Evolutionary conservation across 345 rosid species (phyloP).

Genomic region (Boechera divaricarpa): DNA sequence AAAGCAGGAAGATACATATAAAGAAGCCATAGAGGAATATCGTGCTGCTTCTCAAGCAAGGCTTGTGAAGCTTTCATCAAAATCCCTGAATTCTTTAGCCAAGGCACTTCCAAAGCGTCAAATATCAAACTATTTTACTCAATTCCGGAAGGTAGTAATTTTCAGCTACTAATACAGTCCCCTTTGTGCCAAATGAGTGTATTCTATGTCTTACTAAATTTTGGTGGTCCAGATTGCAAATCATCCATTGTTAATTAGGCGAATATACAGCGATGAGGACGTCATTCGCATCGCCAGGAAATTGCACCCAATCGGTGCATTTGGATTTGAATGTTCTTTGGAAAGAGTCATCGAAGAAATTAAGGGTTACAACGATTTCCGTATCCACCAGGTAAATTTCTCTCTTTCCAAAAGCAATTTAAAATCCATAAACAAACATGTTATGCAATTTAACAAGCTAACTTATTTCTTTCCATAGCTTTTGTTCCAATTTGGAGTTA

Average conservation of each 20-base stretch:
- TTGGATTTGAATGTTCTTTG: slow-evolving; percentile 87
- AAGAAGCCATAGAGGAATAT: slow-evolving; percentile 91
- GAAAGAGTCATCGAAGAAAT: slow-evolving; percentile 85
- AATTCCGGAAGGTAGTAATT: slow-evolving; percentile 84
- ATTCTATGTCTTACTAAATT: background rate
- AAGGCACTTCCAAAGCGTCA: slow-evolving; percentile 80
- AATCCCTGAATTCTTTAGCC: slow-evolving; percentile 51
- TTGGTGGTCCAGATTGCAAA: slow-evolving; percentile 77
- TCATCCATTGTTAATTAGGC: slow-evolving; percentile 93
- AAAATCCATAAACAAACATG: slow-evolving; percentile 5
- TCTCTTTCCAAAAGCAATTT: background rate
- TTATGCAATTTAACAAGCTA: slow-evolving; percentile 7
- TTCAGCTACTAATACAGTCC: background rate
- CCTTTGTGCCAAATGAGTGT: background rate
- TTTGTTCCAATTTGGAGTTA: slow-evolving; percentile 62
- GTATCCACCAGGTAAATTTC: slow-evolving; percentile 82
- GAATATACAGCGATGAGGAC: slow-evolving; percentile 78
- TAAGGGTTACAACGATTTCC: slow-evolving; percentile 81
- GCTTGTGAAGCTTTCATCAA: slow-evolving; percentile 60
- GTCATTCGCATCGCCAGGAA: slow-evolving; percentile 73
- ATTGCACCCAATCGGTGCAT: slow-evolving; percentile 84
- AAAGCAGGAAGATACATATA: slow-evolving; percentile 78
- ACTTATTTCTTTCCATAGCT: slow-evolving; percentile 55
- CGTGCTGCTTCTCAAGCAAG: slow-evolving; percentile 80
- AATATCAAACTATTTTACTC: slow-evolving; percentile 89